Evolutionary conservation across 148 eudicot species (phyloP).

Genomic region (Rhododendron williamsianum): DNA sequence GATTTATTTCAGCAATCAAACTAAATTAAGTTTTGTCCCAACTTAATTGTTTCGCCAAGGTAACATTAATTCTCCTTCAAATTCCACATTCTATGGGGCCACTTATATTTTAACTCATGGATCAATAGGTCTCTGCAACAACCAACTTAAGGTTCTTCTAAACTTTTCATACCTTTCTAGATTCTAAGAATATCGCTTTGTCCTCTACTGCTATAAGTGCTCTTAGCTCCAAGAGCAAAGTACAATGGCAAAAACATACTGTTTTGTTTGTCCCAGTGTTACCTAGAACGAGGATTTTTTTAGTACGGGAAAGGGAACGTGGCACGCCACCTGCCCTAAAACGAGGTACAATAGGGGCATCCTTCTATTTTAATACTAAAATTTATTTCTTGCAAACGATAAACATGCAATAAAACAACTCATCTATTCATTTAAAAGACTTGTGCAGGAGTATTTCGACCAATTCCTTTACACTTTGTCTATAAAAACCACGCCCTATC

Average conservation of each 20-base stretch:
- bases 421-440: background rate
- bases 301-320: background rate
- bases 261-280: background rate
- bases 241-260: background rate
- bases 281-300: background rate
- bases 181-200: background rate
- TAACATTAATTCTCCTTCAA: background rate
- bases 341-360: background rate
- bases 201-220: background rate
- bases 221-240: background rate
- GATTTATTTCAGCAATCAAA: background rate
- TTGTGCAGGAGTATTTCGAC: background rate
- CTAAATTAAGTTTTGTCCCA: background rate
- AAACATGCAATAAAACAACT: background rate
- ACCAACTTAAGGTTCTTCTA: background rate
- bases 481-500: background rate
- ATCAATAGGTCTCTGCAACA: background rate
- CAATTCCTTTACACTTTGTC: background rate
- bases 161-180: background rate
- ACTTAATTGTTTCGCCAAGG: background rate
- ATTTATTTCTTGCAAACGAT: background rate
- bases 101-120: background rate
- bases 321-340: background rate
- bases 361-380: background rate
- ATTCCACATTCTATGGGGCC: background rate